Evolutionary conservation across 2,329 filamentous ascomycete genomes (phyloP), one percentile per base, ranked within the genome.

Genomic region (Fusarium sambucinum): DNA sequence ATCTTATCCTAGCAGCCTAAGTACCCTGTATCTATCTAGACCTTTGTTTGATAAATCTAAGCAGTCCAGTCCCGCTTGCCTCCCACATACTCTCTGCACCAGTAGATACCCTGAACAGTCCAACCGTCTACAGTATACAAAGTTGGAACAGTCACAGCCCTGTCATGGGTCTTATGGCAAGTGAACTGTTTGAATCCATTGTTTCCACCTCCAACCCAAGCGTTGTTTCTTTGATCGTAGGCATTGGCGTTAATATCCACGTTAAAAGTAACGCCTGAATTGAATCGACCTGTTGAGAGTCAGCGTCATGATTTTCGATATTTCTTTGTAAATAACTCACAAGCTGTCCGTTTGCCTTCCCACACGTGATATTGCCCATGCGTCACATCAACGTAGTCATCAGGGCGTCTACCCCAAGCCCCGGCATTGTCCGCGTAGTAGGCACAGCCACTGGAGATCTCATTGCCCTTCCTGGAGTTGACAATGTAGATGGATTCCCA

Each of bases 301-400:
- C n/a, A n/a, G n/a, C n/a, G n/a, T n/a, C n/a, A n/a, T n/a, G n/a
- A n/a, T n/a, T n/a, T n/a, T n/a, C n/a, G n/a, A n/a, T n/a, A n/a
- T n/a, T n/a, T n/a, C n/a, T n/a, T n/a, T n/a, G n/a, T n/a, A n/a
- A n/a, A n/a, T n/a, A n/a, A 45, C 44, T 23, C 8, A 47, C 29
- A 47, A 12, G 45, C 27, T 6, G 45, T 47, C 8, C 45, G 45
- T 10, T 47, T 47, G 19, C 48, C 48, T 52, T 52, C 48, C 48
- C 48, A 52, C 5, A 14, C 10, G 19, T 29, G 33, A 14, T 40
- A n/a, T 4, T 10, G 14, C 1, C 48, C 35, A 1, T 52, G 48
- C 1, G 23, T 41, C 2, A 52, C 27, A 2, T 52, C 48, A 2
- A 16, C 19, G 11, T 52, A 52, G 27, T 42, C 50, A 3, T 53